Percentiles rank a stretch among this genome's conserved stretches.
Evolutionary conservation across 495 filamentous ascomycete genomes (phyloP).

Genomic region (Mycothermus thermophilus): DNA sequence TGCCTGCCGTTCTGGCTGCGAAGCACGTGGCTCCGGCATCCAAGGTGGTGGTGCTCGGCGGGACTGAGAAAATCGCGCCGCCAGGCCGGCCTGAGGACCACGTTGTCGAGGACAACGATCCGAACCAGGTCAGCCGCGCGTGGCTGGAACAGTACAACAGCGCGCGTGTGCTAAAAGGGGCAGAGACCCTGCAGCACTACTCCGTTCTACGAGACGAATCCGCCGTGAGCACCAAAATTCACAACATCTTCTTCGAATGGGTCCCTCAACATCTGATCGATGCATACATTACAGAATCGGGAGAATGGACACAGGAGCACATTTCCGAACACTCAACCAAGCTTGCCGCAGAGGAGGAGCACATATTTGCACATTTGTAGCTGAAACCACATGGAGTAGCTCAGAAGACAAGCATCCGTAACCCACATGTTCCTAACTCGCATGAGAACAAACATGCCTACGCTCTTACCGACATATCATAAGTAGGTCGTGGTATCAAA

Average conservation of each 20-base stretch:
- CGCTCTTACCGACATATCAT: no score
- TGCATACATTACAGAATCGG: slow-evolving; percentile 42
- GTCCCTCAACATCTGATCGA: slow-evolving; percentile 39
- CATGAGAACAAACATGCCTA: no score
- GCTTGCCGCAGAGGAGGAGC: slow-evolving; percentile 16
- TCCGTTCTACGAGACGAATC: background rate
- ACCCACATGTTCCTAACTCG: no score
- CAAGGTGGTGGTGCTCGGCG: slow-evolving; percentile 41
- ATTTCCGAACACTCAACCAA: slow-evolving; percentile 16
- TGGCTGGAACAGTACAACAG: slow-evolving; percentile 28
- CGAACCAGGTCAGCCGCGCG: slow-evolving; percentile 28
- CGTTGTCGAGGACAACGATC: slow-evolving; percentile 36
- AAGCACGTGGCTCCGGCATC: slow-evolving; percentile 27
- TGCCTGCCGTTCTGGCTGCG: slow-evolving; percentile 40
- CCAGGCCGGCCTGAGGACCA: slow-evolving; percentile 20
- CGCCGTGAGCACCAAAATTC: slow-evolving; percentile 22
- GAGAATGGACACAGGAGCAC: slow-evolving; percentile 20
- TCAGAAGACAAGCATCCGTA: no score
- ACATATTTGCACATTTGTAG: slow-evolving; percentile 24
- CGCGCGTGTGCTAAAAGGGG: slow-evolving; percentile 9
- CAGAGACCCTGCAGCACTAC: background rate
- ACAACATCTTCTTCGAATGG: slow-evolving; percentile 57
- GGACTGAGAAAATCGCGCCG: slow-evolving; percentile 46
- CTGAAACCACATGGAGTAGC: no score
- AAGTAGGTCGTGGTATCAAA: no score